phyloP scores from a whole-genome alignment of 306 rosid species.

The Cicer judaicum region DNA sequence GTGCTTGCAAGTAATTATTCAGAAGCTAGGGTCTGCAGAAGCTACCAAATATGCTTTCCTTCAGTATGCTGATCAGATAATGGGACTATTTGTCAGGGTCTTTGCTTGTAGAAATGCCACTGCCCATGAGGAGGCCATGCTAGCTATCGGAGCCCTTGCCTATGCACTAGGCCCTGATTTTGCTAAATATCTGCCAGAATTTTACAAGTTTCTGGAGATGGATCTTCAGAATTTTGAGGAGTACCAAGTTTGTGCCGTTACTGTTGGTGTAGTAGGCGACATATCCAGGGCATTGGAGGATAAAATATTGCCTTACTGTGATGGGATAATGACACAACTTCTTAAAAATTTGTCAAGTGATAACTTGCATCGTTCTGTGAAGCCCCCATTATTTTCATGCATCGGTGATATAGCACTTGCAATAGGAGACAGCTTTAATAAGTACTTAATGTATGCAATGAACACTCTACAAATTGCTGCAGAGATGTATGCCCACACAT shows the following conservation, averaged over 20 bases:
- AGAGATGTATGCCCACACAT: constrained; percentile 71
- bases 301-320: constrained; percentile 84
- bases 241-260: constrained; percentile 89
- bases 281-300: constrained; percentile 90
- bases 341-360: constrained; percentile 88
- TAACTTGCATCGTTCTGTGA: constrained; percentile 86
- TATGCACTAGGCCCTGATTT: constrained; percentile 78
- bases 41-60: constrained; percentile 68
- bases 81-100: constrained; percentile 81
- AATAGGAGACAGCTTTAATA: constrained; percentile 81
- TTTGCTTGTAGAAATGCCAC: constrained; percentile 91
- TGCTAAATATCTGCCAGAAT: constrained; percentile 81
- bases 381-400: constrained; percentile 90
- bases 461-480: constrained; percentile 90
- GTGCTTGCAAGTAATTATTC: constrained; percentile 87
- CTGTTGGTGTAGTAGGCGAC: constrained; percentile 97
- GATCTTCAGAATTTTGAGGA: constrained; percentile 96
- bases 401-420: constrained; percentile 93
- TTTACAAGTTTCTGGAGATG: constrained; percentile 76
- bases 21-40: constrained; percentile 83
- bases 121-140: constrained; percentile 96
- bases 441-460: constrained; percentile 89
- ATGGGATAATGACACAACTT: constrained; percentile 90
- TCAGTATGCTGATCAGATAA: constrained; percentile 84
- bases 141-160: constrained; percentile 94